Conservation (phyloP, 139 green algal species). For the Yamagishiella unicocca region DNA sequence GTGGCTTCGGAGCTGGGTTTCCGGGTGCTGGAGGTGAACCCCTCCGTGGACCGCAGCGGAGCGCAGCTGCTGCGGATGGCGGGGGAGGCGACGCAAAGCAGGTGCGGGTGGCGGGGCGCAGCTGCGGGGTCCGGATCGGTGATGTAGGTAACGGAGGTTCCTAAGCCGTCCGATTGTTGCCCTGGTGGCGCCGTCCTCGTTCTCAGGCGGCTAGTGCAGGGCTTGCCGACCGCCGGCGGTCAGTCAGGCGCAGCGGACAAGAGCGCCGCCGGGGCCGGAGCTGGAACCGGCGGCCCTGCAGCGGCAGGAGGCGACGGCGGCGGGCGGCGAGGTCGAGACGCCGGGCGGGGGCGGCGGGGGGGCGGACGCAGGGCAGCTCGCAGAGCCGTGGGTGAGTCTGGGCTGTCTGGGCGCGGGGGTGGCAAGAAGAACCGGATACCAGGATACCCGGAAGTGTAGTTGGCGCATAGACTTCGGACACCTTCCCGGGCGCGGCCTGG, state of each 20-base stretch:
- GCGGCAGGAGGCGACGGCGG: neutral
- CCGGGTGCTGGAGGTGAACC: constrained; percentile 68
- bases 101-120: neutral
- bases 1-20: constrained; percentile 61
- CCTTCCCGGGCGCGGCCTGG: too few relatives aligned
- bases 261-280: neutral
- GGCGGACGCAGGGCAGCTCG: neutral
- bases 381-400: neutral
- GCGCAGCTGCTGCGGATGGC: constrained; percentile 54
- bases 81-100: constrained; percentile 62
- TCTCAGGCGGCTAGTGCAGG: constrained; percentile 5
- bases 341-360: neutral
- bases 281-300: neutral
- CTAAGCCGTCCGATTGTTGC: too few relatives aligned
- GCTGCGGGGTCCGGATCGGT: too few relatives aligned
- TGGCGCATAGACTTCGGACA: neutral
- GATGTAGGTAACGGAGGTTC: too few relatives aligned
- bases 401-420: neutral
- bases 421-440: neutral
- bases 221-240: neutral
- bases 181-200: too few relatives aligned
- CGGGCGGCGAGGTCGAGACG: neutral
- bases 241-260: too few relatives aligned
- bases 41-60: constrained; percentile 57
- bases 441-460: neutral